Evolutionary conservation across 2,329 filamentous ascomycete genomes (phyloP).

Genomic region (Cladophialophora chaetospira): DNA sequence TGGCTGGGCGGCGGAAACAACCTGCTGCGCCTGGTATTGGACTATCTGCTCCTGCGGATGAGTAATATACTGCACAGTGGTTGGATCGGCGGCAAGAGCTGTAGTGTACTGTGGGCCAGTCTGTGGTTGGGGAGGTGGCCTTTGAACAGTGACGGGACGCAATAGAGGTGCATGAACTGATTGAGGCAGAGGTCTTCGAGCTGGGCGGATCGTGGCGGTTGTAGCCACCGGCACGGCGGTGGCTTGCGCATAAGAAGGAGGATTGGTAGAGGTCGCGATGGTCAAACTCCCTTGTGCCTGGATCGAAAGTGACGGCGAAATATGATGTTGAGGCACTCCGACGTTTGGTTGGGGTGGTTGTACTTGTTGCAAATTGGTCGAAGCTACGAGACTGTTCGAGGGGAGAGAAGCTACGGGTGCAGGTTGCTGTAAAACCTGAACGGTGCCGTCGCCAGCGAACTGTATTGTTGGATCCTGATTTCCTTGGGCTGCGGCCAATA

Average conservation of each 20-base stretch:
- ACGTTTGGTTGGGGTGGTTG: background rate
- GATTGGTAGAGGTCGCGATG: background rate
- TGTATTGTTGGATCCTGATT: background rate
- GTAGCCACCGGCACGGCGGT: background rate
- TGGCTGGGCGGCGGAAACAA: background rate
- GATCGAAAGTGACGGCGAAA: background rate
- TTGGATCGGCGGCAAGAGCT: background rate
- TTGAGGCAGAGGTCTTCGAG: background rate
- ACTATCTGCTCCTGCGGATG: background rate
- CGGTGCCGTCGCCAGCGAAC: background rate
- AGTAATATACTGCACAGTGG: background rate
- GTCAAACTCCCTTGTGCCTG: background rate
- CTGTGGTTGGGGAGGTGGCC: no score
- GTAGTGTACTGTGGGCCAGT: no score
- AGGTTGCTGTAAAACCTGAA: background rate
- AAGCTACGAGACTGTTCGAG: no score
- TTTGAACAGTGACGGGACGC: background rate
- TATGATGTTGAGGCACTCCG: background rate
- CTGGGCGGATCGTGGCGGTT: background rate
- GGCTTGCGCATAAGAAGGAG: background rate
- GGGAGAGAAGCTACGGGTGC: background rate
- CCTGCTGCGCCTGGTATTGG: background rate
- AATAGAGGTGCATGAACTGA: background rate
- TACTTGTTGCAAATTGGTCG: background rate
- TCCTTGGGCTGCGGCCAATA: background rate